These are phyloP conservation scores for Solanum rostratum DNA, from an alignment of 257 asterid genomes.

Conservation along the genomic window DNA sequence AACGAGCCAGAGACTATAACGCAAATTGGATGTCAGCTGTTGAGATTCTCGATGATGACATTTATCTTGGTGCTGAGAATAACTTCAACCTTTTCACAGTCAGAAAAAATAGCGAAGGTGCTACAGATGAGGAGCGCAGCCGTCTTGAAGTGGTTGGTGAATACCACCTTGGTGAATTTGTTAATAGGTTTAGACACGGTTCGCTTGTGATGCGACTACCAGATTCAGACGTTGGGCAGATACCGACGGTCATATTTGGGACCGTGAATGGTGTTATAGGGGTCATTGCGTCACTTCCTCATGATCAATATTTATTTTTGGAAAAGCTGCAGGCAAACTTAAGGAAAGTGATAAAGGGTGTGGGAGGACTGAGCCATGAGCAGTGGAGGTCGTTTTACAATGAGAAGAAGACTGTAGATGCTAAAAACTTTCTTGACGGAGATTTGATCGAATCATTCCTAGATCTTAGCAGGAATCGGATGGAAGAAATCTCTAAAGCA, in stretches of 20 bases:
- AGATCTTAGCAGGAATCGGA: slow-evolving; percentile 59
- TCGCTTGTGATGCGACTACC: slow-evolving; percentile 94
- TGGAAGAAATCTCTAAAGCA: slow-evolving; percentile 71
- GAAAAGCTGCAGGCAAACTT: slow-evolving; percentile 70
- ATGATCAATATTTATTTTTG: slow-evolving; percentile 61
- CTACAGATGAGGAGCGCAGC: slow-evolving; percentile 94
- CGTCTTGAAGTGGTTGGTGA: slow-evolving; percentile 98
- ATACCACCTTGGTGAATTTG: slow-evolving; percentile 95
- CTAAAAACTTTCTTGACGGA: slow-evolving; percentile 82
- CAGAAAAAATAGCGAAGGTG: slow-evolving; percentile 86
- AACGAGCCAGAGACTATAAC: slow-evolving; percentile 95
- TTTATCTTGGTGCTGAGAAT: slow-evolving; percentile 87
- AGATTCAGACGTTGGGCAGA: slow-evolving; percentile 84
- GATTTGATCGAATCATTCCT: slow-evolving; percentile 91
- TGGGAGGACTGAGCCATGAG: slow-evolving; percentile 91
- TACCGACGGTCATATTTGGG: slow-evolving; percentile 89
- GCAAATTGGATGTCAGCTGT: slow-evolving; percentile 99
- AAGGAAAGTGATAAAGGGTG: slow-evolving; percentile 89
- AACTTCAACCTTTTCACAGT: slow-evolving; percentile 80
- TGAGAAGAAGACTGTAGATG: slow-evolving; percentile 74
- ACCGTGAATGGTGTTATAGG: slow-evolving; percentile 94
- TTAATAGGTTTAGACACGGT: slow-evolving; percentile 83
- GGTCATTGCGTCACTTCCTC: slow-evolving; percentile 85
- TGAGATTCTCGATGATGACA: slow-evolving; percentile 90
- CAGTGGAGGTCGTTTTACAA: slow-evolving; percentile 95